These are phyloP conservation scores for Cladophialophora carrionii DNA, from an alignment of 2,329 filamentous ascomycete genomes.

Conservation along the genomic window DNA sequence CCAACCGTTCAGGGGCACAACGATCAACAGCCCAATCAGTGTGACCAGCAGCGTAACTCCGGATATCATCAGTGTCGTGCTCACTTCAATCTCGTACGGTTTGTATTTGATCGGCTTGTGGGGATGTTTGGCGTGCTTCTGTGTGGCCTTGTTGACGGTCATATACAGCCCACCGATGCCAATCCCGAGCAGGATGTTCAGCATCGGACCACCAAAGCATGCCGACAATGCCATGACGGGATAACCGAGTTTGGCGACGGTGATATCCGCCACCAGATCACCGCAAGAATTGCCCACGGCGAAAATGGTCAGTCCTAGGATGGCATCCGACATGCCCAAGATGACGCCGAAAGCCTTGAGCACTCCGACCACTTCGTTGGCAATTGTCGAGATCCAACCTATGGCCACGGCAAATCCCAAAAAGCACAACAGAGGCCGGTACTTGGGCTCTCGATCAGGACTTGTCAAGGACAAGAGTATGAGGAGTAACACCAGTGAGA, in stretches of 20 bases:
- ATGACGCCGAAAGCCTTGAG: constrained; percentile 93
- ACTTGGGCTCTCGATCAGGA: constrained; percentile 67
- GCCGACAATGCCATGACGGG: constrained; percentile 95
- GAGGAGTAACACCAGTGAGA: constrained; percentile 68
- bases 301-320: constrained; percentile 92
- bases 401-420: constrained; percentile 89
- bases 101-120: constrained; percentile 66
- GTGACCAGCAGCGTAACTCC: constrained; percentile 82
- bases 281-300: constrained; percentile 94
- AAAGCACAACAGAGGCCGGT: constrained; percentile 80
- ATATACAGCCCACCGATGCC: constrained; percentile 90
- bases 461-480: constrained; percentile 71
- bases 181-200: constrained; percentile 94
- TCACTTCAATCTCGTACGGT: constrained; percentile 81
- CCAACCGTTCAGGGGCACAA: constrained; percentile 86
- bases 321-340: constrained; percentile 82
- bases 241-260: constrained; percentile 87
- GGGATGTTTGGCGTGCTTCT: constrained; percentile 69
- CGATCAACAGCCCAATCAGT: constrained; percentile 73
- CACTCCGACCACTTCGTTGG: constrained; percentile 91
- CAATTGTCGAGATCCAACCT: constrained; percentile 94
- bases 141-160: constrained; percentile 71
- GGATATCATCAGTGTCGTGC: constrained; percentile 80
- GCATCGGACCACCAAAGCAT: constrained; percentile 97
- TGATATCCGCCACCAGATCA: constrained; percentile 92